Evolutionary conservation across 164 flowering plant genomes (phyloP), one percentile per base, ranked within the genome.

Genomic region (Vitis riparia): DNA sequence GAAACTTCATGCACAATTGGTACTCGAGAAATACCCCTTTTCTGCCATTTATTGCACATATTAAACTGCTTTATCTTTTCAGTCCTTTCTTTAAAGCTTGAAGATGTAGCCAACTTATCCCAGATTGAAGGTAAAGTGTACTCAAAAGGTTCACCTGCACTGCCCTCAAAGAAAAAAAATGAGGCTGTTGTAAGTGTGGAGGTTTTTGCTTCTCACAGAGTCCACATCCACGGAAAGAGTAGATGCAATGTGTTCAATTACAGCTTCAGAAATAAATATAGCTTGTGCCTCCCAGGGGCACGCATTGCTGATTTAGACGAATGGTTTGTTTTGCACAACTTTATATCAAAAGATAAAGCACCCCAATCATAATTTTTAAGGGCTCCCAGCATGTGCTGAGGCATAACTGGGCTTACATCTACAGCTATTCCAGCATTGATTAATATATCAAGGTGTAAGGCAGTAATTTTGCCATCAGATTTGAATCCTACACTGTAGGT

Each of bases 311-410:
- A 78, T 77, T 80, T 89, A 70, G 93, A 92, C 2, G 83, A 55
- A 65, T 66, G 88, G 77, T 94, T 91, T 48, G 97, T 94, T 74
- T 84, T 90, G 85, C 97, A 94, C 17, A 94, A 74, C 77, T 92
- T 92, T 57, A 92, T 75, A 63, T 94, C 95, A 77, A 89, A 88
- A 59, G 92, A 85, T 14, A 92, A 67, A 68, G 94, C 87, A 63
- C 98, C 97, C 97, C 97, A 94, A 69, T 94, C 77, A 67, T 94
- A 92, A 78, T 88, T 89, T 65, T 82, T 92, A 53, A 94, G 74
- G 30, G 83, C 72, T 11, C 62, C 76, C 14, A 83, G 0, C 5
- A 94, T 74, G 73, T 71, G 77, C 0, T 0, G 14, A 12, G 93
- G 92, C 77, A 94, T 68, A 7, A 81, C 49, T 49, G 89, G 88